Conservation (phyloP, 2,329 filamentous ascomycete species). For the Mycocentrospora acerina region DNA sequence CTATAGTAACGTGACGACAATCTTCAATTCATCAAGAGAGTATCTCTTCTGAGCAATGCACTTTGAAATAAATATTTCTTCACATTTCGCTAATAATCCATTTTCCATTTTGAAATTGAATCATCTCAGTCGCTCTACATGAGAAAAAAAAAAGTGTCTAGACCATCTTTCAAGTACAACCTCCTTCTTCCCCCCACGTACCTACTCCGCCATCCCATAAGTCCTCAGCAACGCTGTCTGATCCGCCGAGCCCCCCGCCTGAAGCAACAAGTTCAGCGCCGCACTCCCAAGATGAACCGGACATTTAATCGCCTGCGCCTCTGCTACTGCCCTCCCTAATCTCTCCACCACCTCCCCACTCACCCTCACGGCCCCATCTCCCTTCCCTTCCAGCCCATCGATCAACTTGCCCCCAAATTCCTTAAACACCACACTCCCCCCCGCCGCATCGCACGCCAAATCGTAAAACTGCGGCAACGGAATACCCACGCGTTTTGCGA, state of each 20-base stretch:
- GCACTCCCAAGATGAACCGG: slow-evolving; percentile 35
- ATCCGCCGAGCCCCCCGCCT: slow-evolving; percentile 25
- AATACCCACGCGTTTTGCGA: slow-evolving; percentile 41
- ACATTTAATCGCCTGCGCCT: slow-evolving; percentile 39
- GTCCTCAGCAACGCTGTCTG: slow-evolving; percentile 23
- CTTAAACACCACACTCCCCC: slow-evolving; percentile 40
- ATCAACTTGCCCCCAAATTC: slow-evolving; percentile 36
- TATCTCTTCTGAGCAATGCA: no score
- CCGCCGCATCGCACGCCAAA: slow-evolving; percentile 40
- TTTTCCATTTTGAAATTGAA: no score
- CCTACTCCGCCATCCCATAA: slow-evolving; percentile 11
- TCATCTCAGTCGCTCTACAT: no score
- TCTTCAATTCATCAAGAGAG: no score
- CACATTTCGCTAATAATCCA: no score
- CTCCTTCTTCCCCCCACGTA: no score
- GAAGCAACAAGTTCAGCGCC: slow-evolving; percentile 35
- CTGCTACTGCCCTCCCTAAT: slow-evolving; percentile 32
- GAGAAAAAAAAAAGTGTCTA: no score
- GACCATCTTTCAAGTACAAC: no score
- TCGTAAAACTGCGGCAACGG: slow-evolving; percentile 40
- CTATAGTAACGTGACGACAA: no score
- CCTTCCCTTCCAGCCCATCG: slow-evolving; percentile 31
- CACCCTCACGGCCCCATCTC: slow-evolving; percentile 15
- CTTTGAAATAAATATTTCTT: no score
- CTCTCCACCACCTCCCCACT: slow-evolving; percentile 22